Percentiles rank a stretch among this genome's conserved stretches.
phyloP scores from a whole-genome alignment of 1,139 yeast species.

The Suhomyces kunorum region DNA sequence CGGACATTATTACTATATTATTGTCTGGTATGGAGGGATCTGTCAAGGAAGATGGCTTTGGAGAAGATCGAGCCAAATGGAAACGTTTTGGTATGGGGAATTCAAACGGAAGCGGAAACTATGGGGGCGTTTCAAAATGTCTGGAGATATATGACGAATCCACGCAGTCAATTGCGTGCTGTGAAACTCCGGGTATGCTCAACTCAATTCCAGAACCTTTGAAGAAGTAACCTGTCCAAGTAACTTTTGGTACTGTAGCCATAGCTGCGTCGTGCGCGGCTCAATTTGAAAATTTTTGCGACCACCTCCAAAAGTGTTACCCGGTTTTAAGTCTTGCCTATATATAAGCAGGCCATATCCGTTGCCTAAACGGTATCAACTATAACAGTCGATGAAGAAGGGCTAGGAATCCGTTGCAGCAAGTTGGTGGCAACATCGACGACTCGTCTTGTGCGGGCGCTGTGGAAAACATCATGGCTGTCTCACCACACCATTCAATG shows the following conservation, averaged over 20 bases:
- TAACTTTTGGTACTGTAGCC: not conserved
- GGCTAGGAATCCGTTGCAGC: conserved; percentile 54
- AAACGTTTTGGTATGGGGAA: not conserved
- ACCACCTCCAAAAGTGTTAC: not conserved
- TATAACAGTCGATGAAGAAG: conserved; percentile 67
- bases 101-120: not conserved
- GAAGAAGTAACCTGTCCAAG: no score
- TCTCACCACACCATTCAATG: conserved; percentile 37
- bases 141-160: not conserved
- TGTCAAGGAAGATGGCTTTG: not conserved
- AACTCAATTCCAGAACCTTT: not conserved
- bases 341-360: not conserved
- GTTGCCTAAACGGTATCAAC: conserved; percentile 41
- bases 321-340: not conserved
- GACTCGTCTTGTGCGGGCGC: conserved; percentile 21
- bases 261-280: conserved; percentile 10
- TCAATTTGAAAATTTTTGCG: conserved; percentile 15
- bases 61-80: not conserved
- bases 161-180: not conserved
- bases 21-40: not conserved
- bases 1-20: not conserved
- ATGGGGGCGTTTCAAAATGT: not conserved
- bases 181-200: not conserved
- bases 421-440: conserved; percentile 22
- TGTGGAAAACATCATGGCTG: conserved; percentile 29